A percentile compares a stretch with the other conserved stretches of the same genome.
Evolutionary conservation across 2,329 filamentous ascomycete species (phyloP).

Genomic region (Cercospora sp.): DNA sequence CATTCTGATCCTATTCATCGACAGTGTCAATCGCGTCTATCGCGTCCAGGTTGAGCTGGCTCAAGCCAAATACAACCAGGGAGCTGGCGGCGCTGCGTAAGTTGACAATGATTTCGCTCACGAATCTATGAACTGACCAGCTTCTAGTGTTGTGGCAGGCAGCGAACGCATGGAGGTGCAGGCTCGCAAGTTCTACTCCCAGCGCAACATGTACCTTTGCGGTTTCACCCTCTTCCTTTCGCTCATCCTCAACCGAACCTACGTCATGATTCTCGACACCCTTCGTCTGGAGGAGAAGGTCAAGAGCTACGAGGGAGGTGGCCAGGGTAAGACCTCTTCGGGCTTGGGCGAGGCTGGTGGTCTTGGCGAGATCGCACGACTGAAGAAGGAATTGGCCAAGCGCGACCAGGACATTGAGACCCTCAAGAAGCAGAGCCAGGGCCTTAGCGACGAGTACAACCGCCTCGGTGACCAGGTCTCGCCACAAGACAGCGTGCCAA

Average conservation of each 20-base stretch:
- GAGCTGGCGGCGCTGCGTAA: slow-evolving; percentile 50
- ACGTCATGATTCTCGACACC: slow-evolving; percentile 92
- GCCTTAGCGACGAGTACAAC: slow-evolving; percentile 81
- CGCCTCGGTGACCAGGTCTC: slow-evolving; percentile 80
- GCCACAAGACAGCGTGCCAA: slow-evolving; percentile 54
- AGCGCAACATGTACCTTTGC: slow-evolving; percentile 99
- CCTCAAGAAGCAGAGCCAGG: slow-evolving; percentile 88
- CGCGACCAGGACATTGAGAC: slow-evolving; percentile 83
- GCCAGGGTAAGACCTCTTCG: slow-evolving; percentile 60
- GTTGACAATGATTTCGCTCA: slow-evolving; percentile 2
- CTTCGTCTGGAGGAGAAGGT: slow-evolving; percentile 91
- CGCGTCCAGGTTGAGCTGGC: slow-evolving; percentile 89
- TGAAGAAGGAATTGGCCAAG: slow-evolving; percentile 66
- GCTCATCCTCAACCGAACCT: slow-evolving; percentile 97
- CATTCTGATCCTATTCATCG: slow-evolving; percentile 95
- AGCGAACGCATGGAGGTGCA: slow-evolving; percentile 97
- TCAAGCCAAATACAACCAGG: slow-evolving; percentile 63
- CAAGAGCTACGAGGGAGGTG: slow-evolving; percentile 70
- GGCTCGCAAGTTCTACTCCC: slow-evolving; percentile 99
- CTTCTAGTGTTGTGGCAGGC: slow-evolving; percentile 65
- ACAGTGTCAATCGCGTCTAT: slow-evolving; percentile 95
- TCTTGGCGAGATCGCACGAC: slow-evolving; percentile 70
- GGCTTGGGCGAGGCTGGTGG: slow-evolving; percentile 73
- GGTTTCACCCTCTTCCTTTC: slow-evolving; percentile 99
- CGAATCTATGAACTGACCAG: slow-evolving; percentile 21